These are phyloP conservation scores for Chlorella sp. DNA, from an alignment of 139 green algal genomes.

Conservation along the genomic window DNA sequence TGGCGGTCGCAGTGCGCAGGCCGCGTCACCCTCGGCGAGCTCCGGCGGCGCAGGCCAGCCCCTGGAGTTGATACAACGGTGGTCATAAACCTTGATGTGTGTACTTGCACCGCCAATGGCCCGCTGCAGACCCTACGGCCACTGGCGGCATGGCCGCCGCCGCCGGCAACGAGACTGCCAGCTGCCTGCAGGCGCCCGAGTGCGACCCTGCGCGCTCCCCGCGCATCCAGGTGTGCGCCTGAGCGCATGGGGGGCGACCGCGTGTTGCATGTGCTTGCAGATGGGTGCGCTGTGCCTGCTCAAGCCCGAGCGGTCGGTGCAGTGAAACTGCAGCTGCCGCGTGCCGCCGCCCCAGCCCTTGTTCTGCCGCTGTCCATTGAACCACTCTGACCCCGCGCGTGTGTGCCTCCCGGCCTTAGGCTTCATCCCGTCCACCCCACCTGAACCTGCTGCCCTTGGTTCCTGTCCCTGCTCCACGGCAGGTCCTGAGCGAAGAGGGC, in stretches of 20 bases:
- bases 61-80: too few relatives aligned
- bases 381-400: too few relatives aligned
- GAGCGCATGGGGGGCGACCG: background rate
- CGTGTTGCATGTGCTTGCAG: background rate
- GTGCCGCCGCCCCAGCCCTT: background rate
- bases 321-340: background rate
- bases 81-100: too few relatives aligned
- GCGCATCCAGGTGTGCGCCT: background rate
- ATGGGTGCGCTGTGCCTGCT: background rate
- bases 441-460: too few relatives aligned
- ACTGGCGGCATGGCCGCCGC: background rate
- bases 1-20: background rate
- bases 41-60: too few relatives aligned
- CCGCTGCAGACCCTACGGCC: background rate
- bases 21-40: too few relatives aligned
- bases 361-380: too few relatives aligned
- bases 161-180: background rate
- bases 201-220: constrained; percentile 1
- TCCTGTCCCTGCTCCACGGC: too few relatives aligned
- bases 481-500: constrained; percentile 33
- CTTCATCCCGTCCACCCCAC: too few relatives aligned
- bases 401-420: too few relatives aligned
- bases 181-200: background rate
- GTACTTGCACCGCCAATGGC: too few relatives aligned
- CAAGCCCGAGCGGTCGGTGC: too few relatives aligned